A percentile compares a stretch with the other conserved stretches of the same genome.
phyloP scores from a whole-genome alignment of 805 yeast genomes.

The Kuraishia ogatae region DNA sequence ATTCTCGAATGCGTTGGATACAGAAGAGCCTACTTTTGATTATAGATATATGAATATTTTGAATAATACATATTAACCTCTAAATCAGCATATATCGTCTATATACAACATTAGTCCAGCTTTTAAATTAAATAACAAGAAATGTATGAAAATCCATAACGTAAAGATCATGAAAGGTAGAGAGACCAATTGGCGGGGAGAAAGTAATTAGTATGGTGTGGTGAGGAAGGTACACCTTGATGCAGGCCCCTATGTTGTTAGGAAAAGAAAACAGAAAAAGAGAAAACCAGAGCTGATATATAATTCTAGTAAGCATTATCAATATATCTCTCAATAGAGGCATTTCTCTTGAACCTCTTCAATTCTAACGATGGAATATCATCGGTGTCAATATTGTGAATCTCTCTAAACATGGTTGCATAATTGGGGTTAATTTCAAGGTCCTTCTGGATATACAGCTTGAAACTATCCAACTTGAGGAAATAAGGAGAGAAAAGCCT shows the following conservation, averaged over 20 bases:
- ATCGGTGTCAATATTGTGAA: background rate
- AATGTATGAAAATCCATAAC: background rate
- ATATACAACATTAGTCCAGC: background rate
- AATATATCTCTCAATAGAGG: slow-evolving; percentile 1
- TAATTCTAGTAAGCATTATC: background rate
- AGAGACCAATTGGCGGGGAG: background rate
- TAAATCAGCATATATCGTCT: background rate
- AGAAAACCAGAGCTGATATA: no score
- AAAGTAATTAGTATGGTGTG: background rate
- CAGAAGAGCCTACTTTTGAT: no score
- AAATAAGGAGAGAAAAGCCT: slow-evolving; percentile 39
- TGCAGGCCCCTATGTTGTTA: no score
- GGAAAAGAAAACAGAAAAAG: no score
- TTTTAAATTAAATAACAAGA: background rate
- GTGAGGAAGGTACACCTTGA: no score
- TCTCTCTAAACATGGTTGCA: background rate
- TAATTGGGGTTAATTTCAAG: slow-evolving; percentile 1
- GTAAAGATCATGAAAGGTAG: background rate
- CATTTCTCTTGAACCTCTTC: slow-evolving; percentile 1
- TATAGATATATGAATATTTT: background rate
- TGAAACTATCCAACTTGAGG: slow-evolving; percentile 37
- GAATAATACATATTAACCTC: background rate
- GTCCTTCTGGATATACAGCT: slow-evolving; percentile 9
- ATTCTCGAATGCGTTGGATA: no score
- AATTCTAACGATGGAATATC: slow-evolving; percentile 1